Conservation (phyloP, 1,284 basidiomycete genomes). For the Puccinia novopanici region DNA sequence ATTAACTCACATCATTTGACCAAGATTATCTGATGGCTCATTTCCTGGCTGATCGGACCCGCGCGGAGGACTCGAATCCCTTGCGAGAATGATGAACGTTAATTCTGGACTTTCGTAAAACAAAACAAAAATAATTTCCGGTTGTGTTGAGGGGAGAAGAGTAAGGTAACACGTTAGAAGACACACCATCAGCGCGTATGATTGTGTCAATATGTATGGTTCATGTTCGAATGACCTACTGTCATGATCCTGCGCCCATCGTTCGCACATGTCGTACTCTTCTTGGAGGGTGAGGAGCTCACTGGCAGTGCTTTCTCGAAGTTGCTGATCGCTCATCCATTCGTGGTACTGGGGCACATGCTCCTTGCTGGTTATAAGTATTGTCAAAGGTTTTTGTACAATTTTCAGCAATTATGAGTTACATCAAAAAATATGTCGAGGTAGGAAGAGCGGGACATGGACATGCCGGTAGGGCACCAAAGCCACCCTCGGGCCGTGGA, state of each 20-base stretch:
- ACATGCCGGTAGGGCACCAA: constrained; percentile 73
- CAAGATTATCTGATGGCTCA: constrained; percentile 61
- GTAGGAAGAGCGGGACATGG: constrained; percentile 4
- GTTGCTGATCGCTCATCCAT: constrained; percentile 81
- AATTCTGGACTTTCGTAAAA: constrained; percentile 65
- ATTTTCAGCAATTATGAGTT: no score
- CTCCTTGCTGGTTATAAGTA: constrained; percentile 60
- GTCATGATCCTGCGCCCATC: constrained; percentile 84
- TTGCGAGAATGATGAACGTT: constrained; percentile 80
- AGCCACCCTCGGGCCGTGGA: constrained; percentile 68
- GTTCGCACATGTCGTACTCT: constrained; percentile 87
- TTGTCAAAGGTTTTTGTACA: no score
- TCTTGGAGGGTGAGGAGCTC: constrained; percentile 79
- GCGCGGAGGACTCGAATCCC: background rate
- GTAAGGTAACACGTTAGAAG: background rate
- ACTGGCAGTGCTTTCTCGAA: constrained; percentile 79
- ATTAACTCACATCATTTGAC: constrained; percentile 18
- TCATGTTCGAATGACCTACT: constrained; percentile 63
- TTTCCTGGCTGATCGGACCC: constrained; percentile 55
- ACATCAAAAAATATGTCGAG: constrained; percentile 51
- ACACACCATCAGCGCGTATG: no score
- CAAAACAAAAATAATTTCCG: background rate
- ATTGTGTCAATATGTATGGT: background rate
- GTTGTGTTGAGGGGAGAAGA: constrained; percentile 29
- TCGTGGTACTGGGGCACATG: constrained; percentile 75